Evolutionary conservation across 2,329 filamentous ascomycete genomes (phyloP), one percentile per base, ranked within the genome.

Genomic region (Diplodia mutila): DNA sequence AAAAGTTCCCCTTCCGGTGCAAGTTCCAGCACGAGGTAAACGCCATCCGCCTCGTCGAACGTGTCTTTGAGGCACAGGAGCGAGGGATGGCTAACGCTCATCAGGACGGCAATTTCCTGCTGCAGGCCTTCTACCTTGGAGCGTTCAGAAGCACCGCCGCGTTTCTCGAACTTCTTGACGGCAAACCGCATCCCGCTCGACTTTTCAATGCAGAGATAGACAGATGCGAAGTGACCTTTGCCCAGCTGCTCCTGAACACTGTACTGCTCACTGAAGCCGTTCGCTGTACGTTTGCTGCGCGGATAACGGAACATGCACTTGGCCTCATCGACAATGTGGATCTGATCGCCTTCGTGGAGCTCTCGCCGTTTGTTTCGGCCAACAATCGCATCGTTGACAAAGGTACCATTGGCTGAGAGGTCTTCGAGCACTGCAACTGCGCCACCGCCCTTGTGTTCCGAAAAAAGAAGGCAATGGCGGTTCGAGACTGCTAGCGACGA

Each of bases 51-150:
- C 78, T 99, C 95, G 74, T 97, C 92, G 77, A 97, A 99, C 0
- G 93, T 97, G 72, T 97, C 94, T 78, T 97, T 97, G 66, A 99
- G 83, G 76, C 94, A 97, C 16, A 99, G 84, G 65, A 99, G 86
- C 72, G 96, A 95, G 4, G 93, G 92, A 78, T 99, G 95, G 76
- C 91, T 97, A 69, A 99, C 93, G n/a, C 93, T 89, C 93, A 97
- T 98, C 69, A 99, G 82, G 18, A 99, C 92, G 25, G 92, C 94
- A 76, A 99, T 97, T 78, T 99, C 96, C 78, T 98, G 94, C 76
- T 97, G 93, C 54, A 98, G 80, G 2, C 92, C 90, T 69, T 97
- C 93, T 6, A 90, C 89, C 78, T 94, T 94, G 21, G 92, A 91
- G 70, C 87, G 88, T 71, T 97, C 93, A 49, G 94, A 93, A 68